Conservation (phyloP, 768 basidiomycete species). For the Leccinum obscurum region DNA sequence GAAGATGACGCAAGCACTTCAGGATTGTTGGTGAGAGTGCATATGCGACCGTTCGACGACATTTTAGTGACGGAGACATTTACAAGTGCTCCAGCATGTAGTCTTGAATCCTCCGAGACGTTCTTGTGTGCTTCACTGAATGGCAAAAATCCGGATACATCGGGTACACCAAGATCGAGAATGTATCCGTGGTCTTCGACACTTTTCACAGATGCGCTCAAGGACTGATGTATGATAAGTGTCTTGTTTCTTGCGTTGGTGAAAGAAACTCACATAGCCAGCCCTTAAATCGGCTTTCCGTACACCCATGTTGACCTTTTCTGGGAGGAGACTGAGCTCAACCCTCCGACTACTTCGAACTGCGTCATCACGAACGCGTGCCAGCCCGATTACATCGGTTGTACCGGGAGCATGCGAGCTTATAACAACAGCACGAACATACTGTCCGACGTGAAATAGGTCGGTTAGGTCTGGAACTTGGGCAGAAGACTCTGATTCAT, state of each 20-base stretch:
- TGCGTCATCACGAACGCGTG: slow-evolving; percentile 66
- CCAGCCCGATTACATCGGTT: slow-evolving; percentile 54
- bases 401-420: slow-evolving; percentile 67
- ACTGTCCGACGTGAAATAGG: slow-evolving; percentile 85
- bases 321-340: slow-evolving; percentile 82
- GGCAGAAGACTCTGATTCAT: slow-evolving; percentile 35
- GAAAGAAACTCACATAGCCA: slow-evolving; percentile 63
- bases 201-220: slow-evolving; percentile 77
- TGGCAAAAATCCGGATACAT: slow-evolving; percentile 81
- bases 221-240: slow-evolving; percentile 45
- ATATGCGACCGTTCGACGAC: slow-evolving; percentile 77
- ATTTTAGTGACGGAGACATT: slow-evolving; percentile 65
- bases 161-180: slow-evolving; percentile 78
- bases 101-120: slow-evolving; percentile 28
- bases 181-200: slow-evolving; percentile 95
- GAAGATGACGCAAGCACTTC: slow-evolving; percentile 48
- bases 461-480: slow-evolving; percentile 68
- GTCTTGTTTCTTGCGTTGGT: not conserved
- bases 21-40: slow-evolving; percentile 62
- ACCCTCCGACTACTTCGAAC: slow-evolving; percentile 72
- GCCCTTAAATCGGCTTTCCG: slow-evolving; percentile 71
- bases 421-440: slow-evolving; percentile 75
- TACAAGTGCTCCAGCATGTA: slow-evolving; percentile 68
- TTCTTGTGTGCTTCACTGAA: slow-evolving; percentile 65
- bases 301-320: slow-evolving; percentile 80